Base-by-base conservation (phyloP, 352 stramenopile species). In the Plasmopara viticola region DNA sequence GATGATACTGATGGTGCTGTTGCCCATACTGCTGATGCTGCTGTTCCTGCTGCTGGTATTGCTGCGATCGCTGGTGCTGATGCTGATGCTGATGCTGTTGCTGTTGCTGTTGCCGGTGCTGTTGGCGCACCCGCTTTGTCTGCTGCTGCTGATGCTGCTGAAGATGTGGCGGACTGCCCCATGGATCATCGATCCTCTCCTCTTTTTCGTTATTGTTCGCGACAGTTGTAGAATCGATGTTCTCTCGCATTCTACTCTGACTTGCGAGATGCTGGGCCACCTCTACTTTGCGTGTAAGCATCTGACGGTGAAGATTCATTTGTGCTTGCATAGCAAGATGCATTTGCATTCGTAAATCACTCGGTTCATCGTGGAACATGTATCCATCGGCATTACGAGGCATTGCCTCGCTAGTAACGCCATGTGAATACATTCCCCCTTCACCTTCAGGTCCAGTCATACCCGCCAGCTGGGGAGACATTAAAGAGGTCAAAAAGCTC, bases 221-320 rank as follows among this genome's bases (percentile, higher is more conserved):
- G 48, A 60, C 56, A 51, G 29, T 28, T 39, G 40, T 60, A 39
- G 35, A 41, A 50, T 56, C 41, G 29, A 70, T 64, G 29, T 17
- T 40, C 18, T 6, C 13, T 5, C 53, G 44, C 51, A 70, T 60
- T 35, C 51, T 74, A 49, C 44, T 68, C 34, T 68, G 62, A 8
- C 62, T 44, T 41, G 47, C 67, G 61, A 73, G 58, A 54, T 85
- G 70, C 38, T 93, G 78, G 7, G 83, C 86, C 17, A 91, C 80
- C 39, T 86, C 78, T 29, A 91, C 83, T 48, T 94, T 94, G 50
- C 83, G 83, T 46, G 69, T 87, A 17, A 94, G 73, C 83, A 94
- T 94, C 51, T 94, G 80, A 2, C 81, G 83, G 52, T 94, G 83
- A 35, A 94, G 56, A 42, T 88, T 90, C 84, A 94, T 94, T 48